Evolutionary conservation across 139 green algal genomes (phyloP).

Genomic region (Astrephomene gubernaculifera): DNA sequence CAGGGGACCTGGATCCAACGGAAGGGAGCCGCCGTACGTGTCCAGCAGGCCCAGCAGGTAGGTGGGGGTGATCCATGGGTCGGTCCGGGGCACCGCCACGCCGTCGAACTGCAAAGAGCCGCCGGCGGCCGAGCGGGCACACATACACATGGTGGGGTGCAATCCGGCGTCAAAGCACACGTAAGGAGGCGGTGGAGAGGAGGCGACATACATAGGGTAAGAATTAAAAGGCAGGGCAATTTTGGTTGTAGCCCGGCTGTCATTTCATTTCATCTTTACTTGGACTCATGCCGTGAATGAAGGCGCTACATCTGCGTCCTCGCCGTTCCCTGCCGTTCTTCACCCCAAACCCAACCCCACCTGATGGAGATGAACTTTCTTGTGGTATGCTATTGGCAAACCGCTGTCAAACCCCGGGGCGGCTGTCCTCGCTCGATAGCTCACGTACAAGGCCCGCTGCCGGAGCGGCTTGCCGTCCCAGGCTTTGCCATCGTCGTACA

Average conservation of each 20-base stretch:
- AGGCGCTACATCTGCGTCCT: too few species aligned
- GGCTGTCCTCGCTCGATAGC: neutral
- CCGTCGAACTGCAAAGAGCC: neutral
- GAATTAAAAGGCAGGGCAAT: too few species aligned
- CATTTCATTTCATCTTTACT: too few species aligned
- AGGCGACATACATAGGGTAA: too few species aligned
- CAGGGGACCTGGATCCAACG: neutral
- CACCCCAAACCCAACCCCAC: neutral
- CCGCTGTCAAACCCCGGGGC: conserved; percentile 4
- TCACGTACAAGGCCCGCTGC: neutral
- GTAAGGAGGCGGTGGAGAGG: too few species aligned
- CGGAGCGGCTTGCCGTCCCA: neutral
- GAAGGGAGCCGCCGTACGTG: neutral
- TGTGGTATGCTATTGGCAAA: neutral
- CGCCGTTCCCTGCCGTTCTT: too few species aligned
- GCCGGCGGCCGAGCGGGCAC: neutral
- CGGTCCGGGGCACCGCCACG: neutral
- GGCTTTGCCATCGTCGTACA: neutral
- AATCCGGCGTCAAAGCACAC: too few species aligned
- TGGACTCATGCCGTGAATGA: too few species aligned
- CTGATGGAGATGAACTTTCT: neutral
- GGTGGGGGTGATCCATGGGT: conserved; percentile 9
- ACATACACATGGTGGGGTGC: too few species aligned
- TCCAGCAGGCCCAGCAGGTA: conserved; percentile 1
- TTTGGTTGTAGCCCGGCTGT: too few species aligned